Base-by-base conservation (phyloP, 345 rosid species). In the Brassica juncea region DNA sequence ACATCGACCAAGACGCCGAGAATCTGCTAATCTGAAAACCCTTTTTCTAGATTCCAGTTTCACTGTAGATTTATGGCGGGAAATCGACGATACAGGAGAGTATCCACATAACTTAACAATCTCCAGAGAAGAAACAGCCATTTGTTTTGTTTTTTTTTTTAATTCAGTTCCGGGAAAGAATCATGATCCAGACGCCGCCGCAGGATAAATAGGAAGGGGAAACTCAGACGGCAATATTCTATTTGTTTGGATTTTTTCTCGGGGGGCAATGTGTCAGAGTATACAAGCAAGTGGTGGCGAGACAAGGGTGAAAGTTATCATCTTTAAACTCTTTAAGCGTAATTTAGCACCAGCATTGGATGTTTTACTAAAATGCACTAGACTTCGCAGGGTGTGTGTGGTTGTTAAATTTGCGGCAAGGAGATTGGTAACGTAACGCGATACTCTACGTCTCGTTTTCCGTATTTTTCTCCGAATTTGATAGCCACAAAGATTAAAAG, bases 71-170 rank as follows among this genome's bases (percentile, higher is more conserved):
- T 82, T 84, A 6, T 86, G 84, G 66, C 77, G 90, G 55, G 89
- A 80, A 82, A 80, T 6, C 42, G 92, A 83, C 30, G 92, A 83
- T 42, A 85, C 63, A n/a, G 90, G 87, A 74, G 87, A 82, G 57
- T 52, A 52, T 14, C 75, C 42, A 44, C 86, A 71, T 16, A 88
- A 72, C 74, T 82, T 91, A 78, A 86, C 83, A 72, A 78, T 86
- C 66, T 83, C 81, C 31, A 78, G 71, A 66, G 81, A 72, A 65
- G 71, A 75, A 52, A 5, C 7, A 52, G 78, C 81, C 81, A 76
- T 81, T 81, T 70, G 14, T 15, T 34, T 52, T 35, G 0, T 58
- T 1, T 58, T 68, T 9, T 6, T 57, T 31, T 66, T 69, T 49
- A 74, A 12, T 66, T 76, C 77, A 64, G 77, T 70, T 63, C 21